These are phyloP conservation scores for Fusarium austroafricanum DNA, from an alignment of 2,329 filamentous ascomycete species.

Conservation along the genomic window DNA sequence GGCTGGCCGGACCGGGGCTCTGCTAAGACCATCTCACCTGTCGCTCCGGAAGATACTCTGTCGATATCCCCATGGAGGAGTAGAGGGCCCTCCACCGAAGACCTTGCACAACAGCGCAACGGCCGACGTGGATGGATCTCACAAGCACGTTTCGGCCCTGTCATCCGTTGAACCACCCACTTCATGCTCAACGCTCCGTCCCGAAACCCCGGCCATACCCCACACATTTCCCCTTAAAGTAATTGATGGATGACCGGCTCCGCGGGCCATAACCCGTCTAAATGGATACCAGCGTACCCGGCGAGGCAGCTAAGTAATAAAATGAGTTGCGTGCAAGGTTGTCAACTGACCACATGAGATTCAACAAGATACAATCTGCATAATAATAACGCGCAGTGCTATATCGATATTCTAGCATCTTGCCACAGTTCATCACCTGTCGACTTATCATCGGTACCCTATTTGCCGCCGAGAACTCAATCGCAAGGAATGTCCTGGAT, in stretches of 20 bases:
- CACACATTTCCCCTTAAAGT: slow-evolving; percentile 36
- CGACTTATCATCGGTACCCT: slow-evolving; percentile 2
- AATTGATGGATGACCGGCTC: slow-evolving; percentile 39
- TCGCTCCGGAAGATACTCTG: slow-evolving; percentile 21
- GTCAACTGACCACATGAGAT: slow-evolving; percentile 4
- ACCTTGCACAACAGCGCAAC: slow-evolving; percentile 22
- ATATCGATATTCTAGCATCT: slow-evolving; percentile 9
- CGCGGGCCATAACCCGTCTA: slow-evolving; percentile 35
- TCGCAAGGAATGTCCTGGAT: neutral
- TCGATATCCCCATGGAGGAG: slow-evolving; percentile 26
- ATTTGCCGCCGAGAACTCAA: neutral
- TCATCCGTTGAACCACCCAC: slow-evolving; percentile 42
- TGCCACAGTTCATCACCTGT: neutral
- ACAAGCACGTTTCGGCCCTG: slow-evolving; percentile 43
- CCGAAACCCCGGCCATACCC: slow-evolving; percentile 46
- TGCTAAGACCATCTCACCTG: slow-evolving; percentile 32
- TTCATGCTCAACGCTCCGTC: slow-evolving; percentile 39
- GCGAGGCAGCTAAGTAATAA: slow-evolving; percentile 1
- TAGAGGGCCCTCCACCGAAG: slow-evolving; percentile 14
- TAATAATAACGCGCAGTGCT: slow-evolving; percentile 7
- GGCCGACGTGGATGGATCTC: slow-evolving; percentile 38
- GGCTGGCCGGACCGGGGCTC: slow-evolving; percentile 44
- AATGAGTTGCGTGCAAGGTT: neutral
- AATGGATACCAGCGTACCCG: slow-evolving; percentile 8
- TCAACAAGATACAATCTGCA: slow-evolving; percentile 12